phyloP scores from a whole-genome alignment of 179 eudicot genomes.

The Pouteria campechiana region DNA sequence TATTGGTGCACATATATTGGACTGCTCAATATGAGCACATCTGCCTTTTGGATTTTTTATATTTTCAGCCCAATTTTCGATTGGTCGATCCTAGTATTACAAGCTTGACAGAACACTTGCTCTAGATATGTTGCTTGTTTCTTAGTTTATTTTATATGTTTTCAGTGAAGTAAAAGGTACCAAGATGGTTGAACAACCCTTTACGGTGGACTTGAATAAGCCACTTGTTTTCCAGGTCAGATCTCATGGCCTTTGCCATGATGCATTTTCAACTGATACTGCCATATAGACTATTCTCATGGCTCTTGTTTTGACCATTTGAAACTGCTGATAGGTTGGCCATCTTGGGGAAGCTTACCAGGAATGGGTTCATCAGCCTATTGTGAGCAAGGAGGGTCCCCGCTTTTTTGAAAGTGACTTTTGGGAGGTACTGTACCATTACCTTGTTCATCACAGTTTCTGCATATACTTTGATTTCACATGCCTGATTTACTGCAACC shows the following conservation, averaged over 20 bases:
- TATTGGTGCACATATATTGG: too few relatives aligned
- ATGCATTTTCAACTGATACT: too few relatives aligned
- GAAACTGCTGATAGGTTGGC: constrained; percentile 56
- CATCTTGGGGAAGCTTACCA: constrained; percentile 54
- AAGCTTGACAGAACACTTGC: too few relatives aligned
- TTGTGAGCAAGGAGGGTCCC: constrained; percentile 40
- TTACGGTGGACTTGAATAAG: constrained; percentile 24
- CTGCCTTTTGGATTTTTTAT: too few relatives aligned
- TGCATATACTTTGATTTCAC: background rate
- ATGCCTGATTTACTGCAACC: background rate
- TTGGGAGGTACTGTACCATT: constrained; percentile 29
- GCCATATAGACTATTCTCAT: background rate
- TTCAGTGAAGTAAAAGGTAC: too few relatives aligned
- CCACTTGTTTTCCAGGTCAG: constrained; percentile 37
- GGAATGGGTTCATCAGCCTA: constrained; percentile 57
- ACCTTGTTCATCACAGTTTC: background rate
- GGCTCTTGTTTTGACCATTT: background rate
- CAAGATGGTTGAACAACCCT: constrained; percentile 23
- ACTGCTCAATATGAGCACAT: too few relatives aligned
- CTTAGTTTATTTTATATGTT: too few relatives aligned
- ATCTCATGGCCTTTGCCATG: background rate
- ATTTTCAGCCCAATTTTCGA: too few relatives aligned
- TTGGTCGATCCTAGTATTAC: too few relatives aligned
- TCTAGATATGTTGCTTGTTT: too few relatives aligned
- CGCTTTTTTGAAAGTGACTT: constrained; percentile 33